phyloP scores from a whole-genome alignment of 2,329 filamentous ascomycete genomes.

The Fusarium sp. region DNA sequence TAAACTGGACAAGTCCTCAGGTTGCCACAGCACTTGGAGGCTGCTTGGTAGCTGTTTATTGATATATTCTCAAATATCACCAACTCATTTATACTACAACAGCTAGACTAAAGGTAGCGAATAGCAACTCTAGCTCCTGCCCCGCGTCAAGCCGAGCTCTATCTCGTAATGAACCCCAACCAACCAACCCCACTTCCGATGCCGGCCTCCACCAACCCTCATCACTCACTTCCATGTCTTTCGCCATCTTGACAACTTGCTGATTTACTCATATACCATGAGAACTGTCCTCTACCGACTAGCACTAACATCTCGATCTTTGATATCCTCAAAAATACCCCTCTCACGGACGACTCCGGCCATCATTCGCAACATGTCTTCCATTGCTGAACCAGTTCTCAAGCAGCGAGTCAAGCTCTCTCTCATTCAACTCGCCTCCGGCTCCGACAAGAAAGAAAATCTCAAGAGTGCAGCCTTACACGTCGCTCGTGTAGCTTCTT shows the following conservation, averaged over 20 bases:
- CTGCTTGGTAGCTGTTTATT: background rate
- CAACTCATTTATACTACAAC: slow-evolving; percentile 2
- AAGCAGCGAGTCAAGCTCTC: slow-evolving; percentile 84
- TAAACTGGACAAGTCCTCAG: too few species aligned
- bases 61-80: background rate
- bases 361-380: slow-evolving; percentile 55
- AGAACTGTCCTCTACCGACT: slow-evolving; percentile 32
- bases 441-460: slow-evolving; percentile 86
- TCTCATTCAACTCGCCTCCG: slow-evolving; percentile 83
- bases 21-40: background rate
- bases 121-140: slow-evolving; percentile 19
- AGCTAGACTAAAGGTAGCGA: too few species aligned
- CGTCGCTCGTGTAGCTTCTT: slow-evolving; percentile 81
- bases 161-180: slow-evolving; percentile 37
- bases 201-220: slow-evolving; percentile 24
- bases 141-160: slow-evolving; percentile 27
- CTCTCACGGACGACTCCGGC: slow-evolving; percentile 27
- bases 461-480: slow-evolving; percentile 83
- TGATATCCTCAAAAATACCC: slow-evolving; percentile 21
- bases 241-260: background rate
- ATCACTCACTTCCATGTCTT: slow-evolving; percentile 10
- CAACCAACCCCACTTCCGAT: slow-evolving; percentile 39
- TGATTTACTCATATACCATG: slow-evolving; percentile 27
- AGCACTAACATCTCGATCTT: slow-evolving; percentile 25
- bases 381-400: slow-evolving; percentile 63